These are phyloP conservation scores for Harringtonia lauricola DNA, from an alignment of 2,329 filamentous ascomycete species.

Conservation along the genomic window DNA sequence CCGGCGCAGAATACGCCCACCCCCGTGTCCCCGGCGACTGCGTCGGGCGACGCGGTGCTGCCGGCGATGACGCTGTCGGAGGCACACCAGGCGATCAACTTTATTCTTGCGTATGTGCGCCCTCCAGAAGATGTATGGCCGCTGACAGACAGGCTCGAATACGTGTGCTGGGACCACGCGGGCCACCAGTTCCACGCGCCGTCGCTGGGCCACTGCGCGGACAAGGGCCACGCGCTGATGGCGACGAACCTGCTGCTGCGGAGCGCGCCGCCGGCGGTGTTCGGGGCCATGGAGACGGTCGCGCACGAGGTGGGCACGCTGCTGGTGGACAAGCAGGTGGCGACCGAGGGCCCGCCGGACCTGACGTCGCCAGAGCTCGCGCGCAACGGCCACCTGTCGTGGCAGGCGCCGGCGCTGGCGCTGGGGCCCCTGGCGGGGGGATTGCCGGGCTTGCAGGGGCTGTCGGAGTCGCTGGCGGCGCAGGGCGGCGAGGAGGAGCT, in stretches of 20 bases:
- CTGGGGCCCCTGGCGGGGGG: constrained; percentile 32
- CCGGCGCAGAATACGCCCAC: no score
- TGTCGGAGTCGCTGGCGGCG: constrained; percentile 33
- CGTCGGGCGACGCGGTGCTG: not conserved
- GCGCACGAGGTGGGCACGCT: constrained; percentile 8
- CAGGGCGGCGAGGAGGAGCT: constrained; percentile 26
- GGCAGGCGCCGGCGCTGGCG: constrained; percentile 28
- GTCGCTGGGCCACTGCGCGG: constrained; percentile 5
- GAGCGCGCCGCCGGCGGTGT: constrained; percentile 24
- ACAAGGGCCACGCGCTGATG: constrained; percentile 32
- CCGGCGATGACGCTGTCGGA: constrained; percentile 24
- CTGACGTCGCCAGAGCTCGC: no score
- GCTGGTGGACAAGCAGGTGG: no score
- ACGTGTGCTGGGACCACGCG: constrained; percentile 41
- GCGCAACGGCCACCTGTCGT: constrained; percentile 17
- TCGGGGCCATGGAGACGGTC: constrained; percentile 10
- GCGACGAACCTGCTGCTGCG: constrained; percentile 31
- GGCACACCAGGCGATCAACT: constrained; percentile 37
- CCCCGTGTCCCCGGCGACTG: no score
- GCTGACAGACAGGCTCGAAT: constrained; percentile 40
- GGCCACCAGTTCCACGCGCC: constrained; percentile 18
- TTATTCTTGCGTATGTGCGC: constrained; percentile 38
- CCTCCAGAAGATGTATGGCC: no score
- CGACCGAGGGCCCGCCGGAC: not conserved
- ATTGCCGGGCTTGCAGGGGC: no score